Conservation (phyloP, 495 filamentous ascomycete genomes). For the Hypoxylon lienhwacheense region DNA sequence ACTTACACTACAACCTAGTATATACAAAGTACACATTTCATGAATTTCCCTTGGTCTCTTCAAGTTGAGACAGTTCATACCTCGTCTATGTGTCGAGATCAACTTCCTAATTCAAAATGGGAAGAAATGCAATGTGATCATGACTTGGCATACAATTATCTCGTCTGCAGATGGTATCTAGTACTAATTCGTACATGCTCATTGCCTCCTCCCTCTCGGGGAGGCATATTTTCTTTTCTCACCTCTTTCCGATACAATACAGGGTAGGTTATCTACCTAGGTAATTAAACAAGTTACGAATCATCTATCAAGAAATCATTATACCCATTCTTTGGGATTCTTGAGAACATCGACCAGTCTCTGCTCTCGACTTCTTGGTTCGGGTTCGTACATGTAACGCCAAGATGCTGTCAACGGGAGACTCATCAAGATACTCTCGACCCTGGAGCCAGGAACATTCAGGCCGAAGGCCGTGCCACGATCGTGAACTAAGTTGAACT, state of each 20-base stretch:
- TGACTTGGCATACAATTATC: not conserved
- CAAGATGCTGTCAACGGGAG: conserved; percentile 89
- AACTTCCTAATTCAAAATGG: not conserved
- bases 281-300: too few species aligned
- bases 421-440: conserved; percentile 98
- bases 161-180: not conserved
- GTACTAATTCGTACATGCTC: not conserved
- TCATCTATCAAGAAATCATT: conserved; percentile 21
- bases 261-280: conserved; percentile 5
- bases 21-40: too few species aligned
- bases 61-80: too few species aligned
- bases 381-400: conserved; percentile 90
- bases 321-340: conserved; percentile 91
- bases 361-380: conserved; percentile 73
- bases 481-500: conserved; percentile 98
- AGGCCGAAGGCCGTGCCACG: conserved; percentile 93
- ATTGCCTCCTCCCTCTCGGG: not conserved
- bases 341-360: conserved; percentile 78
- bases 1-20: too few species aligned
- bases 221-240: conserved; percentile 17
- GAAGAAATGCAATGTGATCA: not conserved
- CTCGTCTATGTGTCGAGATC: too few species aligned
- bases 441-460: conserved; percentile 84
- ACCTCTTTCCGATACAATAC: conserved; percentile 13
- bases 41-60: too few species aligned